Conservation (phyloP, 352 stramenopile species). For the Blastocystis sp. region DNA sequence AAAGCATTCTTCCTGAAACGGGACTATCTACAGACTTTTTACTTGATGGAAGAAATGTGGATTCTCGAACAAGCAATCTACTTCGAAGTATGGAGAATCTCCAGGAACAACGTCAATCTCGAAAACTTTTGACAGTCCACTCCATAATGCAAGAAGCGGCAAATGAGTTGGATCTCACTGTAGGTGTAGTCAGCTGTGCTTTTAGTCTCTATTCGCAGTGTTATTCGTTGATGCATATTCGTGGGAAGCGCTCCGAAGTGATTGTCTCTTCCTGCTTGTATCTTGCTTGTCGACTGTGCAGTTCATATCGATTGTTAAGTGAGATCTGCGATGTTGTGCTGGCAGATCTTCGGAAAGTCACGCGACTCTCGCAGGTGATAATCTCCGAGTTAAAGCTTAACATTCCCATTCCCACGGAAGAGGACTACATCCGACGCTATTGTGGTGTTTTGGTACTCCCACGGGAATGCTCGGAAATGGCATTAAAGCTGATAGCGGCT, state of each 20-base stretch:
- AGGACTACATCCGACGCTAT: constrained; percentile 36
- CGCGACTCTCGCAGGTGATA: constrained; percentile 37
- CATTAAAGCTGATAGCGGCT: background rate
- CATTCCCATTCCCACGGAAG: background rate
- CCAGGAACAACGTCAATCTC: background rate
- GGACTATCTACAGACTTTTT: constrained; percentile 41
- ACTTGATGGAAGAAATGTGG: constrained; percentile 7
- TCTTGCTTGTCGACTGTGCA: constrained; percentile 21
- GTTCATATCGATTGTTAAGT: constrained; percentile 24
- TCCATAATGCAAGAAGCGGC: constrained; percentile 33
- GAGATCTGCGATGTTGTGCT: constrained; percentile 28
- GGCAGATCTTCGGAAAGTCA: constrained; percentile 11
- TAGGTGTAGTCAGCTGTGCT: constrained; percentile 7
- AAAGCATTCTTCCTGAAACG: background rate
- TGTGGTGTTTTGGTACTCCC: constrained; percentile 20
- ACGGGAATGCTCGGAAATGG: background rate
- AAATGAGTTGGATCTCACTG: background rate
- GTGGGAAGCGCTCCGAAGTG: constrained; percentile 37
- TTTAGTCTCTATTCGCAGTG: constrained; percentile 48
- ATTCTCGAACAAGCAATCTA: background rate
- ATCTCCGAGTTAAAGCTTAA: constrained; percentile 41
- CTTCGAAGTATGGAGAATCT: constrained; percentile 7
- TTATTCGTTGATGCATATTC: constrained; percentile 49
- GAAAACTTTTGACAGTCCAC: constrained; percentile 4
- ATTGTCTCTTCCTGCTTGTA: constrained; percentile 51